Evolutionary conservation across 2,329 filamentous ascomycete genomes (phyloP).

Genomic region (Pseudogymnoascus pannorum): DNA sequence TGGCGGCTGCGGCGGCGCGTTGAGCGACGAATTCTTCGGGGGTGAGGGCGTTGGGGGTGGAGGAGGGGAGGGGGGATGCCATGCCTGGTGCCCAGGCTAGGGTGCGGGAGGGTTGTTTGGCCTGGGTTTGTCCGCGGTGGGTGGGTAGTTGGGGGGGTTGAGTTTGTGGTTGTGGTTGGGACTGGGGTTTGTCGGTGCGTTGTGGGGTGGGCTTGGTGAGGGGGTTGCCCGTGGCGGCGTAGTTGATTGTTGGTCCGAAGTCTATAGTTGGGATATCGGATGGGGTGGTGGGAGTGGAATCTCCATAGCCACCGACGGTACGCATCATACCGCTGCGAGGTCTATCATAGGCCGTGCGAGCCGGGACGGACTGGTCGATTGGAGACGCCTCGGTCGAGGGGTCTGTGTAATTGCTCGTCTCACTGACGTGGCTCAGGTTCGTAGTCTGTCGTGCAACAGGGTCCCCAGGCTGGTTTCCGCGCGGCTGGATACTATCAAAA

Average conservation of each 20-base stretch:
- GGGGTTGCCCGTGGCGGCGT: constrained; percentile 30
- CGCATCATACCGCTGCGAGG: constrained; percentile 74
- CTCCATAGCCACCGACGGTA: constrained; percentile 42
- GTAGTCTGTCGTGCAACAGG: not conserved
- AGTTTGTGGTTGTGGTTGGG: not conserved
- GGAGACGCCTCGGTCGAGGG: constrained; percentile 56
- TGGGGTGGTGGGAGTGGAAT: not conserved
- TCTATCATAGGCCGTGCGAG: constrained; percentile 49
- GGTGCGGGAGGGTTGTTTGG: constrained; percentile 38
- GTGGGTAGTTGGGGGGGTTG: not conserved
- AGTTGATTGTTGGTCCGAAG: constrained; percentile 77
- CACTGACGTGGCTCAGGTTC: constrained; percentile 21
- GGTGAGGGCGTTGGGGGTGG: constrained; percentile 50
- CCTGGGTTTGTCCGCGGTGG: not conserved
- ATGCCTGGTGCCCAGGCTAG: constrained; percentile 74
- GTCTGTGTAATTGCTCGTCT: constrained; percentile 52
- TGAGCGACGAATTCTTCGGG: constrained; percentile 81
- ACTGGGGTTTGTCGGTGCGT: not conserved
- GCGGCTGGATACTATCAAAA: not conserved
- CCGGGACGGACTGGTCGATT: constrained; percentile 19
- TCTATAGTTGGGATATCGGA: constrained; percentile 59
- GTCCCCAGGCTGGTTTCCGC: not conserved
- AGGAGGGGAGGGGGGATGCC: constrained; percentile 40
- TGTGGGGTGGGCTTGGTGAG: not conserved
- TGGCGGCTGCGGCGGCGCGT: constrained; percentile 49